Percentiles rank a stretch among this genome's conserved stretches.
phyloP scores from a whole-genome alignment of 441 rosid species.

The Erysimum pusillum region DNA sequence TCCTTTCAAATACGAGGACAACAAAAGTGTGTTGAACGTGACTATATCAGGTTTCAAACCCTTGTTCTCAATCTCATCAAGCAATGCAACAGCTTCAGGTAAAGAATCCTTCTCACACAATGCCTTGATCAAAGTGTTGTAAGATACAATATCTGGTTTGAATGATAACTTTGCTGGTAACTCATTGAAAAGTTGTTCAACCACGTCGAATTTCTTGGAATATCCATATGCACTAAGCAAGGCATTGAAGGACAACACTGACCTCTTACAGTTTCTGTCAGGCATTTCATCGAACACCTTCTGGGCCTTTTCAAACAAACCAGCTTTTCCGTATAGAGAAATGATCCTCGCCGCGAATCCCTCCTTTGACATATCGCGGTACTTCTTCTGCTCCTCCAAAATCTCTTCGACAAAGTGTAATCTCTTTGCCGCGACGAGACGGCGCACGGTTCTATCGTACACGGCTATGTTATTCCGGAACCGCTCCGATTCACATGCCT shows the following conservation, averaged over 20 bases:
- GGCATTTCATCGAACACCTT: slow-evolving; percentile 89
- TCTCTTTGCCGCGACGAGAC: slow-evolving; percentile 59
- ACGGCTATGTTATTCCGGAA: slow-evolving; percentile 58
- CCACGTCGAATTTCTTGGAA: slow-evolving; percentile 58
- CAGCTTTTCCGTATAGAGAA: slow-evolving; percentile 56
- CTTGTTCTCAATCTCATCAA: slow-evolving; percentile 59
- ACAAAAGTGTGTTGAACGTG: slow-evolving; percentile 66
- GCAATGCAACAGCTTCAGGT: slow-evolving; percentile 50
- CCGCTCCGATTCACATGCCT: slow-evolving; percentile 48
- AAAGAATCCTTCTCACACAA: slow-evolving; percentile 60
- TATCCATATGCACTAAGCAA: slow-evolving; percentile 64
- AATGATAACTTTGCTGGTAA: slow-evolving; percentile 61
- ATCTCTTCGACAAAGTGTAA: slow-evolving; percentile 54
- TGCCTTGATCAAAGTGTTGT: slow-evolving; percentile 69
- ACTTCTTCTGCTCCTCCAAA: slow-evolving; percentile 68
- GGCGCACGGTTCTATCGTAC: slow-evolving; percentile 59
- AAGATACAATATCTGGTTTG: slow-evolving; percentile 58
- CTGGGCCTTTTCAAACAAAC: slow-evolving; percentile 65
- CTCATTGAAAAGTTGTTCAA: slow-evolving; percentile 54
- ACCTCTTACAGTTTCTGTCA: slow-evolving; percentile 51
- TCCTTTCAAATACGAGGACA: slow-evolving; percentile 54
- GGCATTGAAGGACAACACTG: slow-evolving; percentile 75
- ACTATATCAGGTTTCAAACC: slow-evolving; percentile 60
- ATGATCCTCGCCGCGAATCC: slow-evolving; percentile 60
- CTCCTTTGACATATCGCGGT: slow-evolving; percentile 56